phyloP scores from a whole-genome alignment of 148 eudicot species.

The Chenopodium berlandieri region DNA sequence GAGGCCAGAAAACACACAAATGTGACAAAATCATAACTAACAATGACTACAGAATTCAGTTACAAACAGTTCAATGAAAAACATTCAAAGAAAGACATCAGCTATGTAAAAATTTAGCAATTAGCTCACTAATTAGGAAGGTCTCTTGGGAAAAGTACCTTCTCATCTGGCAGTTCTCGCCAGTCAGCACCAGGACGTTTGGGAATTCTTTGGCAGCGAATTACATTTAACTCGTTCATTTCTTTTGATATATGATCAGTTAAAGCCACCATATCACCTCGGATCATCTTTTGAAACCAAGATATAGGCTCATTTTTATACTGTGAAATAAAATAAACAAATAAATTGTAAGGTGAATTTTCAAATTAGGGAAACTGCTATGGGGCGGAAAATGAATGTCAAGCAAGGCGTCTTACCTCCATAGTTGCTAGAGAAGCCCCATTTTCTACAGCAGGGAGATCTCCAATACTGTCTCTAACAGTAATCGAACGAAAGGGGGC shows the following conservation, averaged over 20 bases:
- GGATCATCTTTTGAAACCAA: slow-evolving; percentile 91
- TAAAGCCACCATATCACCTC: slow-evolving; percentile 48
- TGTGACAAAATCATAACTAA: neutral
- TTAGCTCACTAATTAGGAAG: neutral
- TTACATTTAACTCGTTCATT: slow-evolving; percentile 86
- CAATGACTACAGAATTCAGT: neutral
- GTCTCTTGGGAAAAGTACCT: slow-evolving; percentile 40
- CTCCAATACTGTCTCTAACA: slow-evolving; percentile 97
- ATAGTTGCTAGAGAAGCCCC: slow-evolving; percentile 64
- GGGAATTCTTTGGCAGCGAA: slow-evolving; percentile 86
- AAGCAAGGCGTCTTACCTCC: slow-evolving; percentile 53
- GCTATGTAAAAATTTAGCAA: neutral
- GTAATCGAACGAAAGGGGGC: slow-evolving; percentile 94
- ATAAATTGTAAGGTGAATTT: neutral
- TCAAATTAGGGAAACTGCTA: neutral
- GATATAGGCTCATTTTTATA: slow-evolving; percentile 72
- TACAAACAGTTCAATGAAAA: neutral
- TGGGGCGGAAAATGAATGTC: neutral
- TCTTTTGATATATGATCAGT: slow-evolving; percentile 89
- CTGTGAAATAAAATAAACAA: slow-evolving; percentile 37
- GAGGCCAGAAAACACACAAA: neutral
- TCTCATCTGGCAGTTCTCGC: slow-evolving; percentile 96
- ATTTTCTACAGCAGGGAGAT: slow-evolving; percentile 81
- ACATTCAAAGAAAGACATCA: neutral
- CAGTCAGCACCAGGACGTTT: slow-evolving; percentile 92